These are phyloP conservation scores for Parachaetomium inaequale DNA, from an alignment of 495 filamentous ascomycete genomes.

Conservation along the genomic window DNA sequence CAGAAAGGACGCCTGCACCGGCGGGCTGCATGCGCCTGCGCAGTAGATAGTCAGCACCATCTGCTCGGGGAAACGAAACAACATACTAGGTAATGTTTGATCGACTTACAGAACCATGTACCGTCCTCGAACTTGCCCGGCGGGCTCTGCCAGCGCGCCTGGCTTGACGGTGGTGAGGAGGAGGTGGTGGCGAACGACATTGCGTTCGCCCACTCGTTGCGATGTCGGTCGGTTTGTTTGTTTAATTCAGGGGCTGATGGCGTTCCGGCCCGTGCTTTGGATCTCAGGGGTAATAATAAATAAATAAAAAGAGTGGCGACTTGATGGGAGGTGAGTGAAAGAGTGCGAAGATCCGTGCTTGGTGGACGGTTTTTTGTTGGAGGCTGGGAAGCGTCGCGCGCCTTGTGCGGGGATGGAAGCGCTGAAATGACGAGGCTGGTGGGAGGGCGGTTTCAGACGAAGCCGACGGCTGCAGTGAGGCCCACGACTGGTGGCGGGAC, in stretches of 20 bases:
- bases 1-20: slow-evolving; percentile 56
- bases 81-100: too few relatives aligned
- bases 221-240: neutral
- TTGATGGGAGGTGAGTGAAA: too few relatives aligned
- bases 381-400: neutral
- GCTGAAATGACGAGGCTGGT: neutral
- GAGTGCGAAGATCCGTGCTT: too few relatives aligned
- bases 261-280: neutral
- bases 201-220: neutral
- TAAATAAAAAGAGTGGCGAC: too few relatives aligned
- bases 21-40: slow-evolving; percentile 60
- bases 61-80: neutral
- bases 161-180: neutral
- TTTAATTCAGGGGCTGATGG: neutral
- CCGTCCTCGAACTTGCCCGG: slow-evolving; percentile 11
- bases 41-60: neutral
- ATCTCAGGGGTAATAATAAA: neutral
- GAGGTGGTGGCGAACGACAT: neutral
- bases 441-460: neutral
- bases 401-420: neutral
- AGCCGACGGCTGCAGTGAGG: too few relatives aligned
- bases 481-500: too few relatives aligned
- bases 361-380: neutral
- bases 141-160: neutral
- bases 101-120: slow-evolving; percentile 12